Base-by-base conservation (phyloP, 2,329 filamentous ascomycete genomes). In the Aspergillus alliaceus region DNA sequence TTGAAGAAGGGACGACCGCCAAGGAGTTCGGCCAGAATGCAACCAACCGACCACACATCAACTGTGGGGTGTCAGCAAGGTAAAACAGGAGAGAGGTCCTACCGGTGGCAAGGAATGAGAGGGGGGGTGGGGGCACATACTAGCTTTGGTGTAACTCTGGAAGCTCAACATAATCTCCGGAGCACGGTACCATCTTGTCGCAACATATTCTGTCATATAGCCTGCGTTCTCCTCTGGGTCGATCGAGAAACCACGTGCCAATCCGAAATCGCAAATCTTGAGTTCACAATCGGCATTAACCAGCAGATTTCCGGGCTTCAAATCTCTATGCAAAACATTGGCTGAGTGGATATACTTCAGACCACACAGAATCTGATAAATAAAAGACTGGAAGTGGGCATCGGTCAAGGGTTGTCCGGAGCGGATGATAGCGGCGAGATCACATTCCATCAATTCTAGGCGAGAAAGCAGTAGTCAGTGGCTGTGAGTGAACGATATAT, bases 131-230 rank as follows among this genome's bases (percentile, higher is more conserved):
- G 15, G 8, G 3, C 9, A 93, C 93, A 56, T 86, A 98, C 95
- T 99, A 67, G 95, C 95, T 91, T 99, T 99, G 70, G 95, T 99
- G 78, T 99, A 99, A 81, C 92, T 97, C 79, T 98, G 93, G 86
- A 99, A 99, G 81, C 92, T 97, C 76, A 99, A 81, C 95, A 99
- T 99, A 68, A 99, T 99, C 77, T 99, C 95, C 5, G 95, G 95
- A 3, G 95, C 95, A 78, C 95, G 89, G 77, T 99, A 99, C 95
- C 95, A 99, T 80, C 95, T 86, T 52, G 95, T 99, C 51, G 95
- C 95, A 55, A 99, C 95, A 71, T 99, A 99, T 79, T 99, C 95
- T 11, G 95, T 99, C 95, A 99, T 98, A 79, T 98, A 99, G 22
- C 95, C 95, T 18, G 95, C 95, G 74, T 98, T 98, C 79, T 99